Evolutionary conservation across 2,329 filamentous ascomycete genomes (phyloP), one percentile per base, ranked within the genome.

Genomic region (Aspergillus ochraceoroseus): DNA sequence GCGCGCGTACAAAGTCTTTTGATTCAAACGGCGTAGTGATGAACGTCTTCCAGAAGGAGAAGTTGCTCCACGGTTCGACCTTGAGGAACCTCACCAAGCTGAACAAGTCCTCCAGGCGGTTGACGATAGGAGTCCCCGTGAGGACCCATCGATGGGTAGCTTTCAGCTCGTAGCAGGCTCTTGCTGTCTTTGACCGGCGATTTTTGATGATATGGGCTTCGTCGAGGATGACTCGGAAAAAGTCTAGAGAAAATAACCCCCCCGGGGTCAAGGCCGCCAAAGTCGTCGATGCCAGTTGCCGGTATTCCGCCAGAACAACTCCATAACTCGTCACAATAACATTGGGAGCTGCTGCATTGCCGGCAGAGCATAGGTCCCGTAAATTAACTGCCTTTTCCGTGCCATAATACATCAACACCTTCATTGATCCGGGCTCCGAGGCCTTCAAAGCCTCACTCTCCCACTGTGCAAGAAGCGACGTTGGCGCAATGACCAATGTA

Each of bases 41-140:
- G 62, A 98, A 98, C 0, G 92, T 96, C 61, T 89, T 89, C 92
- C 92, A 98, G 67, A 95, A 98, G 0, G 89, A 95, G 63, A 98
- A 98, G 62, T 96, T 96, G 57, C 85, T 92, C 92, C 92, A 98
- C 0, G 92, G 92, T 61, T 96, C 90, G 3, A 98, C 92, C 41
- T 87, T 82, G 7, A 98, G 70, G 66, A 96, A 98, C 2, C 87
- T 81, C 8, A 96, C 87, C 25, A 98, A 69, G 57, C 87, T 94
- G 68, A 95, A 96, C 9, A 98, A 70, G 64, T 96, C 92, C 62
- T 96, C 90, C 0, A 98, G 74, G 29, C 87, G 83, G 62, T 98
- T 98, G 52, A 98, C 90, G 41, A 98, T 96, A 0, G 92, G 92
- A 0, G 92, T 98, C 12, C 92, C 92, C 0, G 92, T 98, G 33